These are phyloP conservation scores for Senna tora DNA, from an alignment of 306 rosid genomes.

Conservation along the genomic window DNA sequence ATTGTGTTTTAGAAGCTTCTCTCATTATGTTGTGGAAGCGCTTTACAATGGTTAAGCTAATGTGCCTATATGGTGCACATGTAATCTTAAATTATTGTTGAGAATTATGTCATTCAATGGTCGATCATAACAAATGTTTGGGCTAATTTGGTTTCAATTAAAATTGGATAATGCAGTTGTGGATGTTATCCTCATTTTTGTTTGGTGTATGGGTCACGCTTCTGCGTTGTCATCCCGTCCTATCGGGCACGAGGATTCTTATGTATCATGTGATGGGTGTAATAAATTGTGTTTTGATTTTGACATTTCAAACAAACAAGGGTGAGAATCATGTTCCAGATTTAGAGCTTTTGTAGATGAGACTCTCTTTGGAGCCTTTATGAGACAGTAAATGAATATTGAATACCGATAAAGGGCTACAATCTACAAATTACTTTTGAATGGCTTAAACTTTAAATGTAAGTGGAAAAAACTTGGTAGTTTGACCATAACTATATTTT, in stretches of 20 bases:
- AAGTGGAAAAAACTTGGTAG: too few species aligned
- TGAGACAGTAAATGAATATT: not conserved
- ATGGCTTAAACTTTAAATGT: too few species aligned
- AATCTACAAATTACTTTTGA: not conserved
- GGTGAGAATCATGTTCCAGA: not conserved
- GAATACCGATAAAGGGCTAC: not conserved
- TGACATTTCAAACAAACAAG: not conserved
- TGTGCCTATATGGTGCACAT: not conserved
- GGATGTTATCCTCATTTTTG: not conserved
- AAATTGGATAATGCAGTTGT: not conserved
- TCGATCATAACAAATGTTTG: not conserved
- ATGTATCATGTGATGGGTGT: not conserved
- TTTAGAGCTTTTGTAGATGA: not conserved
- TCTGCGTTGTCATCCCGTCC: not conserved
- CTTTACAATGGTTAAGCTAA: not conserved
- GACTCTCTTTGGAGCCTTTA: not conserved
- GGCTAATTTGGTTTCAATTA: not conserved
- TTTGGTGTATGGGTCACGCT: not conserved
- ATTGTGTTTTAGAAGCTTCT: not conserved
- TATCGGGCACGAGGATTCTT: not conserved
- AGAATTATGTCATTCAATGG: not conserved
- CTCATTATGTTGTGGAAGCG: not conserved
- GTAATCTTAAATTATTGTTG: not conserved
- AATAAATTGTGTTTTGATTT: not conserved
- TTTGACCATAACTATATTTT: too few species aligned